phyloP scores from a whole-genome alignment of 2,329 filamentous ascomycete genomes.

The Aspergillus intermedius region DNA sequence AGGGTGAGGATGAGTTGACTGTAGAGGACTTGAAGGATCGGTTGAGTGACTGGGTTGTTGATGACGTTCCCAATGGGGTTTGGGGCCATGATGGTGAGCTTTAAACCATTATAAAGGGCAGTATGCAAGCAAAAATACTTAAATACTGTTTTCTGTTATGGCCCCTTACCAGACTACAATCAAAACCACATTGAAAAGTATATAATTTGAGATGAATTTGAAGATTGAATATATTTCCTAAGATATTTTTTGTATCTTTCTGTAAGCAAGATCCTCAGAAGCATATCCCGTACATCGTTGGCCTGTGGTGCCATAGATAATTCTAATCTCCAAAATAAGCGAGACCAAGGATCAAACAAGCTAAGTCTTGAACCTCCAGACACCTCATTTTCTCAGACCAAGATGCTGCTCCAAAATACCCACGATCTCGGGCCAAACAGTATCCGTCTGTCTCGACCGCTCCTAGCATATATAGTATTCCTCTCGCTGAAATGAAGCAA shows the following conservation, averaged over 20 bases:
- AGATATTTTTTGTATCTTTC: constrained; percentile 7
- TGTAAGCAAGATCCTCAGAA: constrained; percentile 5
- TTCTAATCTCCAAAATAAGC: background rate
- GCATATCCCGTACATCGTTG: background rate
- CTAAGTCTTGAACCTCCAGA: background rate
- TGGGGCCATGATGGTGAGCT: constrained; percentile 2
- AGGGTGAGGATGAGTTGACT: constrained; percentile 9
- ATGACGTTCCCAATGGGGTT: constrained; percentile 1
- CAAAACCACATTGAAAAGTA: background rate
- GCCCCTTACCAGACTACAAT: background rate
- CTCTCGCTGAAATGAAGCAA: background rate
- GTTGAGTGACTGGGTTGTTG: constrained; percentile 11
- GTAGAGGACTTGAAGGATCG: constrained; percentile 16
- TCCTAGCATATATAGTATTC: background rate
- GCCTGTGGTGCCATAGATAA: background rate
- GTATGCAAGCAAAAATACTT: background rate
- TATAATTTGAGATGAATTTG: background rate
- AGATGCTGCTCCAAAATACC: background rate
- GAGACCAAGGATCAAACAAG: background rate
- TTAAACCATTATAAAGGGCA: background rate
- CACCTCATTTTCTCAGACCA: background rate
- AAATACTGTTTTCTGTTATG: background rate
- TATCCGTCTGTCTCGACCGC: background rate
- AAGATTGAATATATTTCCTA: constrained; percentile 5
- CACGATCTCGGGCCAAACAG: background rate